Evolutionary conservation across 441 rosid species (phyloP).

Genomic region (Populus hybrid): DNA sequence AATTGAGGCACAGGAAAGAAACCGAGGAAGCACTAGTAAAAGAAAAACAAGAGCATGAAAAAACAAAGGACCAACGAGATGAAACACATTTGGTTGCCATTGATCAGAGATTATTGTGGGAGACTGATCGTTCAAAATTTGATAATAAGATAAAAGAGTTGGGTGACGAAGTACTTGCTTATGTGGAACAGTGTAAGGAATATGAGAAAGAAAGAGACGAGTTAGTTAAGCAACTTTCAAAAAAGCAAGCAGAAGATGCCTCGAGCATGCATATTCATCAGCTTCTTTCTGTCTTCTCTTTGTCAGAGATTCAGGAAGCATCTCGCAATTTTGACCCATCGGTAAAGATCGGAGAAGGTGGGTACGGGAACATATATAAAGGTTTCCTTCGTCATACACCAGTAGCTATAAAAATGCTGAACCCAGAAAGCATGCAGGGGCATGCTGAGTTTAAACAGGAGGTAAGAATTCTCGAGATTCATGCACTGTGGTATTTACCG

Average conservation of each 20-base stretch:
- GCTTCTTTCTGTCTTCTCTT: slow-evolving; percentile 66
- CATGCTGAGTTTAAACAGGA: slow-evolving; percentile 85
- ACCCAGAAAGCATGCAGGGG: slow-evolving; percentile 77
- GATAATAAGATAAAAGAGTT: slow-evolving; percentile 56
- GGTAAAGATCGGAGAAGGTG: slow-evolving; percentile 87
- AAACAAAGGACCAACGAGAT: slow-evolving; percentile 45
- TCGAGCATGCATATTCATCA: slow-evolving; percentile 45
- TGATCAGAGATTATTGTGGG: slow-evolving; percentile 49
- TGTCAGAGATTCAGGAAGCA: slow-evolving; percentile 76
- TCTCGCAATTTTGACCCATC: slow-evolving; percentile 62
- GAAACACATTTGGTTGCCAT: slow-evolving; percentile 39
- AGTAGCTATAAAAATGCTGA: slow-evolving; percentile 80
- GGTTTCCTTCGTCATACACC: slow-evolving; percentile 61
- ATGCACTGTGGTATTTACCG: not conserved
- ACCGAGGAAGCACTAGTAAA: slow-evolving; percentile 56
- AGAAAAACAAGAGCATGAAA: slow-evolving; percentile 48
- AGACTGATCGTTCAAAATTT: slow-evolving; percentile 55
- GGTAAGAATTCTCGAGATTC: slow-evolving; percentile 38
- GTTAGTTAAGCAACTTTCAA: slow-evolving; percentile 76
- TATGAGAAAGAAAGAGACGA: slow-evolving; percentile 64
- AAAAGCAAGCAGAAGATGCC: slow-evolving; percentile 48
- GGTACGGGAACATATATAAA: slow-evolving; percentile 83
- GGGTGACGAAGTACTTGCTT: slow-evolving; percentile 74
- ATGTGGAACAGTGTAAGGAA: slow-evolving; percentile 66
- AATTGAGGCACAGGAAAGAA: slow-evolving; percentile 61